Conservation (phyloP, 1,284 basidiomycete species). For the Ceratorhiza oryzae-sativae region DNA sequence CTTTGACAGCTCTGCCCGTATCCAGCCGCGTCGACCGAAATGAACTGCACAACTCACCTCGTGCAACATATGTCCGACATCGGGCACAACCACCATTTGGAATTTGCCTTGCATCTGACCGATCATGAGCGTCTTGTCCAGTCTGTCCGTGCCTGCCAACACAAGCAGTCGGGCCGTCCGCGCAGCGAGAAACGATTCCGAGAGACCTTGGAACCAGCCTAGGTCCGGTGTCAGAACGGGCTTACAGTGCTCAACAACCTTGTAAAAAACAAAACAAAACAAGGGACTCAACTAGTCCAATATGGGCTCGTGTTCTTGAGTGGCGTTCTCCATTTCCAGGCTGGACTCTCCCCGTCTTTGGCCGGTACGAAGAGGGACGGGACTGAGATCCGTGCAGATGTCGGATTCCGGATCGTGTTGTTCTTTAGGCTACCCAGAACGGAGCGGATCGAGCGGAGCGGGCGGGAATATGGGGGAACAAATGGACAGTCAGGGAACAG, state of each 20-base stretch:
- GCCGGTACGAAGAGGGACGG: conserved; percentile 72
- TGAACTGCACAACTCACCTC: conserved; percentile 64
- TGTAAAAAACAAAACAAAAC: not conserved
- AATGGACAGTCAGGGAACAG: conserved; percentile 19
- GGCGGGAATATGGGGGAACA: conserved; percentile 34
- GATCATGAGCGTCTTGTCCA: conserved; percentile 95
- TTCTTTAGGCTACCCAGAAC: conserved; percentile 65
- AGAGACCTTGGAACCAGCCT: conserved; percentile 93
- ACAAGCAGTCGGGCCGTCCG: conserved; percentile 86
- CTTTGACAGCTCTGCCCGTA: too few species aligned
- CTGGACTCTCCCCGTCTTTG: conserved; percentile 52
- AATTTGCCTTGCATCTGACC: conserved; percentile 99
- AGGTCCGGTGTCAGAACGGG: not conserved
- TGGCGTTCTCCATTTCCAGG: conserved; percentile 82
- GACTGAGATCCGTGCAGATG: conserved; percentile 85
- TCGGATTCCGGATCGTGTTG: conserved; percentile 77
- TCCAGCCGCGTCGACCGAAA: not conserved
- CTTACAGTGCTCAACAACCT: not conserved
- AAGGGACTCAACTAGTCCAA: conserved; percentile 71
- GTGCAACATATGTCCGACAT: conserved; percentile 92
- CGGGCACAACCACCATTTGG: conserved; percentile 86
- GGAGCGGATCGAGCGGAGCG: too few species aligned
- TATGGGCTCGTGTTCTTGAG: conserved; percentile 85
- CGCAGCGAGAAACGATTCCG: conserved; percentile 75
- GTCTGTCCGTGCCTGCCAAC: conserved; percentile 89